phyloP scores from a whole-genome alignment of 148 eudicot genomes.

The Spergularia marina region DNA sequence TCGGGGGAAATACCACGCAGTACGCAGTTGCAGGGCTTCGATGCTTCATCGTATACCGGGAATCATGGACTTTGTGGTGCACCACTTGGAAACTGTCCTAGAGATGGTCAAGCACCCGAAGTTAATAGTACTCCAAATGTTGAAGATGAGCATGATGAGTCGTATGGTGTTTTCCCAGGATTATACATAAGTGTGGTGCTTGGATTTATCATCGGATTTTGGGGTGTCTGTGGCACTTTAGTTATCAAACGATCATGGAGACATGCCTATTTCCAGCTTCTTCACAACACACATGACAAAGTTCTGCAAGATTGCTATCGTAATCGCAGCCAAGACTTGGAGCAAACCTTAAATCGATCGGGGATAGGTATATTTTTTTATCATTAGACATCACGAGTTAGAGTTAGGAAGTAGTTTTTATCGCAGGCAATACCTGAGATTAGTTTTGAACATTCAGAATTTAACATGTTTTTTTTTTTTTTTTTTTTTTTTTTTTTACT shows the following conservation, averaged over 20 bases:
- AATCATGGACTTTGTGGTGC: conserved; percentile 26
- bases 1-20: conserved; percentile 14
- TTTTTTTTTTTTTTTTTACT: no score
- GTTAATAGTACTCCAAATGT: neutral
- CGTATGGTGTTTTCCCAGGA: neutral
- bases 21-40: conserved; percentile 16
- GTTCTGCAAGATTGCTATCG: neutral
- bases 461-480: no score
- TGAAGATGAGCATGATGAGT: neutral
- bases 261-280: conserved; percentile 5
- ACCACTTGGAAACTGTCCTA: conserved; percentile 9
- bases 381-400: no score
- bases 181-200: conserved; percentile 16
- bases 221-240: conserved; percentile 17
- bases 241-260: conserved; percentile 10
- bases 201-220: conserved; percentile 17
- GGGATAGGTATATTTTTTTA: neutral
- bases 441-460: no score
- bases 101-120: neutral
- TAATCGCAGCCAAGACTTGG: neutral
- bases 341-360: neutral
- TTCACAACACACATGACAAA: neutral
- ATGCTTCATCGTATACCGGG: conserved; percentile 18
- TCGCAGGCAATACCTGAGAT: no score
- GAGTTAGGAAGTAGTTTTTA: no score